Percentiles rank a stretch among this genome's conserved stretches.
Conservation (phyloP, 371 early-diverging fungal genomes). For the Blakeslea trispora region DNA sequence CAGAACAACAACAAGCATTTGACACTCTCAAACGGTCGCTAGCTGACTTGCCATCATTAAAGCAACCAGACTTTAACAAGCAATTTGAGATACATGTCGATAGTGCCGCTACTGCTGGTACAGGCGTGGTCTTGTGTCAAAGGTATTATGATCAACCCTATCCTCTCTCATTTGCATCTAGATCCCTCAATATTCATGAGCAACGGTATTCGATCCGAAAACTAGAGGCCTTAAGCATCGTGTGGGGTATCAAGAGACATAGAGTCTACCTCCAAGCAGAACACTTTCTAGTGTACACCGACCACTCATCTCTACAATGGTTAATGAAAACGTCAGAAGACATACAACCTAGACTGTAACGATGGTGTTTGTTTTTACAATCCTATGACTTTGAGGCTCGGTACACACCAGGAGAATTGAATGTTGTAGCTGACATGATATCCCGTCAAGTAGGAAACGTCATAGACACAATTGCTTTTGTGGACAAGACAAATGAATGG, state of each 20-base stretch:
- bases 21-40: no score
- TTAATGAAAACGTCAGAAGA: slow-evolving; percentile 6
- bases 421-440: not conserved
- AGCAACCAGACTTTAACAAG: no score
- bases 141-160: not conserved
- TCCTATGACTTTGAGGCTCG: not conserved
- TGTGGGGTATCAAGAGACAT: slow-evolving; percentile 2
- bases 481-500: no score
- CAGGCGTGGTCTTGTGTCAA: slow-evolving; percentile 4
- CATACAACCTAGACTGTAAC: not conserved
- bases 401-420: not conserved
- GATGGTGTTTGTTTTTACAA: slow-evolving; percentile 9
- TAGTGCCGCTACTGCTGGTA: not conserved
- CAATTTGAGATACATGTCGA: not conserved
- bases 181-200: not conserved
- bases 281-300: slow-evolving; percentile 7
- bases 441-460: not conserved
- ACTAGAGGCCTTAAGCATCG: not conserved
- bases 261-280: slow-evolving; percentile 4
- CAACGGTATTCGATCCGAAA: slow-evolving; percentile 3
- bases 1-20: no score
- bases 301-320: slow-evolving; percentile 7
- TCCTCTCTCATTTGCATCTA: slow-evolving; percentile 11
- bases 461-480: not conserved
- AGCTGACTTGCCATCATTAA: no score